Percentiles rank a stretch among this genome's conserved stretches.
phyloP scores from a whole-genome alignment of 768 basidiomycete genomes.

The Suillus fuscotomentosus region DNA sequence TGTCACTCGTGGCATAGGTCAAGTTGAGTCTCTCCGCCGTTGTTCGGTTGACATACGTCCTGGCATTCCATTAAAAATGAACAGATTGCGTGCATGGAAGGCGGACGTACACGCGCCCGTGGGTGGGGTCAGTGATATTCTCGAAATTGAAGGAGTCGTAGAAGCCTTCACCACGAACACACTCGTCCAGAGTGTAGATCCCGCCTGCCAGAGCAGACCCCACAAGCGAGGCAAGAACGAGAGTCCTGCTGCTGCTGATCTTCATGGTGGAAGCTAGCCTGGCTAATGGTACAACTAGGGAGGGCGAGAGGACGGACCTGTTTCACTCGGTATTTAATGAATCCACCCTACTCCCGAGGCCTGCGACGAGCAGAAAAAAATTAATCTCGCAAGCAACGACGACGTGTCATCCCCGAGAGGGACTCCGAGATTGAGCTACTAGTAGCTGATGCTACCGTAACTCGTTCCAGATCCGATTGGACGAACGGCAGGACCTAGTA shows the following conservation, averaged over 20 bases:
- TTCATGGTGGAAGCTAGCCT: conserved; percentile 15
- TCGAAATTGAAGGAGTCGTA: conserved; percentile 47
- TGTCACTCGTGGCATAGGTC: conserved; percentile 24
- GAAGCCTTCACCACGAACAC: conserved; percentile 47
- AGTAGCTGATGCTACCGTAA: not conserved
- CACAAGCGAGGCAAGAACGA: conserved; percentile 15
- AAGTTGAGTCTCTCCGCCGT: conserved; percentile 27
- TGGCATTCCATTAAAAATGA: conserved; percentile 5
- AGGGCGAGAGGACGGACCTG: not conserved
- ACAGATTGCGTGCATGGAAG: not conserved
- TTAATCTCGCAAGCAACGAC: not conserved
- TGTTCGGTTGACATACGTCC: conserved; percentile 25
- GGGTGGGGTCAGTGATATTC: conserved; percentile 57
- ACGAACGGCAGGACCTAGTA: not conserved
- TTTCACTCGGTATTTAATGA: not conserved
- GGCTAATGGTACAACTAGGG: not conserved
- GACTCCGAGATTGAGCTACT: not conserved
- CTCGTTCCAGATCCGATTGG: not conserved
- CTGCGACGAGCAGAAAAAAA: not conserved
- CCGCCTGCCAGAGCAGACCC: conserved; percentile 14
- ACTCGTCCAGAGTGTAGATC: conserved; percentile 35
- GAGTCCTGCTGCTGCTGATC: not conserved
- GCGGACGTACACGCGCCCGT: conserved; percentile 59
- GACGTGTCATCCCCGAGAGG: not conserved
- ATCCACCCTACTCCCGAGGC: not conserved